Evolutionary conservation across 805 yeast species (phyloP).

Genomic region (Candida parachauliodes): DNA sequence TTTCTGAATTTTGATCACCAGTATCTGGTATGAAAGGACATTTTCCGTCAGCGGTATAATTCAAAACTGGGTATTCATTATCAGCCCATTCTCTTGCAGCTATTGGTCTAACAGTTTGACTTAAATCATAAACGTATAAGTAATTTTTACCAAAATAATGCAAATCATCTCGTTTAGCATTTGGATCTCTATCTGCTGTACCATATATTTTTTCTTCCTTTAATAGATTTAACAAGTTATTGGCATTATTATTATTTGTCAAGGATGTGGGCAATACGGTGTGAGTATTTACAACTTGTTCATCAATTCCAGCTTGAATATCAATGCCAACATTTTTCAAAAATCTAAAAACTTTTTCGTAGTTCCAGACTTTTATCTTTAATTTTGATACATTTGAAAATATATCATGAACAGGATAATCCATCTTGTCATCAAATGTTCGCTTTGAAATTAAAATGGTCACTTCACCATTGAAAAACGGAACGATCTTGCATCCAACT

Average conservation of each 20-base stretch:
- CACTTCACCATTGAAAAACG: conserved; percentile 49
- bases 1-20: conserved; percentile 33
- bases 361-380: conserved; percentile 81
- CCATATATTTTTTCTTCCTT: conserved; percentile 85
- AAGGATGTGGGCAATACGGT: too few relatives aligned
- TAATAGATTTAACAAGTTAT: conserved; percentile 47
- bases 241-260: conserved; percentile 3
- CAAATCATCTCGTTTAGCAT: conserved; percentile 78
- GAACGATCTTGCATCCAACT: conserved; percentile 46
- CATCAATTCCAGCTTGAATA: conserved; percentile 18
- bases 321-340: conserved; percentile 55
- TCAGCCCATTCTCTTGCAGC: conserved; percentile 76
- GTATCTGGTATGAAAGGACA: conserved; percentile 77
- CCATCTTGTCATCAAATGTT: conserved; percentile 34
- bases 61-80: conserved; percentile 52
- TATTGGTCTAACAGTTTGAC: conserved; percentile 75
- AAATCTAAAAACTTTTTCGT: conserved; percentile 80
- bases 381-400: conserved; percentile 57
- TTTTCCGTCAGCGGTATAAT: conserved; percentile 65
- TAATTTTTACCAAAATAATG: conserved; percentile 72
- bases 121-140: conserved; percentile 74
- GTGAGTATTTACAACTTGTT: too few relatives aligned
- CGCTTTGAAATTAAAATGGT: conserved; percentile 80
- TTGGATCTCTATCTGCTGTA: conserved; percentile 84
- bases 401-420: conserved; percentile 55